phyloP scores from a whole-genome alignment of 805 yeast genomes.

The Tetrapisispora nanseiensis region DNA sequence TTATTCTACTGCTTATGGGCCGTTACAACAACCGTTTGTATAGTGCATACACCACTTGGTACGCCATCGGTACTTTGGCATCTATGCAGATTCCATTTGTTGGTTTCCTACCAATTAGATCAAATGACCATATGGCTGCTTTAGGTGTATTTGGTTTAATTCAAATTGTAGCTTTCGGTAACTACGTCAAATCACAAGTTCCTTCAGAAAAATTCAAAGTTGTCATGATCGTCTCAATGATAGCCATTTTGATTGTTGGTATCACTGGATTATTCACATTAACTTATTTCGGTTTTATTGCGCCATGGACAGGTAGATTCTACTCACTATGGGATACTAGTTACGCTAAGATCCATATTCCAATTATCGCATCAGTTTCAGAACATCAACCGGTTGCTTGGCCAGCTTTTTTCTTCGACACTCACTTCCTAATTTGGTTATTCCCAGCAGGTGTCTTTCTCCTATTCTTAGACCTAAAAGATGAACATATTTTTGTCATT shows the following conservation, averaged over 20 bases:
- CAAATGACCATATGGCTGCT: constrained; percentile 97
- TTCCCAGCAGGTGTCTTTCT: constrained; percentile 97
- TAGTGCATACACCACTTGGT: constrained; percentile 94
- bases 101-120: constrained; percentile 91
- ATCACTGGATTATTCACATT: constrained; percentile 62
- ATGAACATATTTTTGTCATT: constrained; percentile 88
- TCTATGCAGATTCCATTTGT: constrained; percentile 99
- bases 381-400: constrained; percentile 99
- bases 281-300: constrained; percentile 86
- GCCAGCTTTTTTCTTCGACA: constrained; percentile 96
- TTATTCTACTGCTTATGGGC: constrained; percentile 87
- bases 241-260: constrained; percentile 50
- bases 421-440: constrained; percentile 87
- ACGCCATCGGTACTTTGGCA: constrained; percentile 91
- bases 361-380: constrained; percentile 95
- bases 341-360: constrained; percentile 96
- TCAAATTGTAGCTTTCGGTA: constrained; percentile 82
- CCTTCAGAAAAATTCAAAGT: constrained; percentile 64
- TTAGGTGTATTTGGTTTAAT: constrained; percentile 93
- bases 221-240: constrained; percentile 51
- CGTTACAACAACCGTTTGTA: constrained; percentile 76
- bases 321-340: constrained; percentile 97
- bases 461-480: constrained; percentile 77
- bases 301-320: constrained; percentile 99
- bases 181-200: constrained; percentile 65